phyloP scores from a whole-genome alignment of 768 basidiomycete species.

The Termitomyces sp. region DNA sequence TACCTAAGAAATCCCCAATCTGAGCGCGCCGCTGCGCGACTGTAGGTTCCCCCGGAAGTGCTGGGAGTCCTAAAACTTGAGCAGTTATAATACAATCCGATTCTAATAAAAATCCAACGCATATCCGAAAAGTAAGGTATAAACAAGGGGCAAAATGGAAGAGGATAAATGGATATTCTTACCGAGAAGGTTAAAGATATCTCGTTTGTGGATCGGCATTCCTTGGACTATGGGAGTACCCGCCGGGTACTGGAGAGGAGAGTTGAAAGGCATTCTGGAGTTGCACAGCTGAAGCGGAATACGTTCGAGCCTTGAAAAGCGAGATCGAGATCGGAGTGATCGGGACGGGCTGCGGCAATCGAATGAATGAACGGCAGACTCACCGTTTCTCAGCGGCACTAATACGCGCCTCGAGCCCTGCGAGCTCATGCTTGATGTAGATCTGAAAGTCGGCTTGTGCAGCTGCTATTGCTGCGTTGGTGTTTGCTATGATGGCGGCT shows the following conservation, averaged over 20 bases:
- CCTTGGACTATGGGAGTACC: background rate
- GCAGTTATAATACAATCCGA: background rate
- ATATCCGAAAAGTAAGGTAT: too few species aligned
- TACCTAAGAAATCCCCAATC: background rate
- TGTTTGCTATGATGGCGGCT: too few species aligned
- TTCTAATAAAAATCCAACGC: background rate
- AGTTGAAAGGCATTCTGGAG: background rate
- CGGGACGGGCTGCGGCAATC: too few species aligned
- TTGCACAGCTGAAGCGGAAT: background rate
- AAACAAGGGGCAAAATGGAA: too few species aligned
- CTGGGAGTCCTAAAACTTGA: background rate
- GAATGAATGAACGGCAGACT: too few species aligned
- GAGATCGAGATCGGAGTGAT: too few species aligned
- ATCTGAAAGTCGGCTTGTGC: too few species aligned
- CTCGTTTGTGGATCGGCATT: background rate
- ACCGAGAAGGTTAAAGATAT: background rate
- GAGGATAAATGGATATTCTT: background rate
- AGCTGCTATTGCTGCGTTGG: too few species aligned
- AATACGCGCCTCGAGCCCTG: too few species aligned
- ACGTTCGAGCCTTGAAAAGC: background rate
- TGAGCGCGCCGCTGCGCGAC: background rate
- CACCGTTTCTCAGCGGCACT: too few species aligned
- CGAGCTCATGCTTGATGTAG: too few species aligned
- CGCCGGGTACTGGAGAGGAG: background rate
- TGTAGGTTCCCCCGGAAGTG: background rate